Base-by-base conservation (phyloP, 1,284 basidiomycete genomes). In the Trichosporon coremiiforme region DNA sequence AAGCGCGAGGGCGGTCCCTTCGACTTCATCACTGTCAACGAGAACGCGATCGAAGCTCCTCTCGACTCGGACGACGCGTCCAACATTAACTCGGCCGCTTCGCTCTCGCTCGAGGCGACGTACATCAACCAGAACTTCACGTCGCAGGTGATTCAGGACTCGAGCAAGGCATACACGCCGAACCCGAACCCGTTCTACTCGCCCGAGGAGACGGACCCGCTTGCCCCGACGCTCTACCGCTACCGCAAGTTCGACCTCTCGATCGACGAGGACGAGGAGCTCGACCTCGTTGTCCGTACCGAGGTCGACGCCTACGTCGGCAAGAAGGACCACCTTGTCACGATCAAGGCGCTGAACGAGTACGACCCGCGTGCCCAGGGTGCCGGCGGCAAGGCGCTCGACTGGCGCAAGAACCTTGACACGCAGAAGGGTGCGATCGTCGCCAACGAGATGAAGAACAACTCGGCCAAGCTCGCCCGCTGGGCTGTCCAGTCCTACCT, bases 361-460 rank as follows among this genome's bases (percentile, higher is more conserved):
- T 99, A 97, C 82, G 96, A 98, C 82, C 88, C 94, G 20, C 89
- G 93, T 68, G 88, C 94, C 1, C 89, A 90, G 75, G 96, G 96
- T 41, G 75, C 78, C 53, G 70, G 75, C 22, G 80, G 76, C 57
- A 82, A 83, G 70, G 94, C 96, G 17, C 93, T 94, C 25, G 97
- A 99, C 84, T 99, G 97, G 97, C 90, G 95, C 65, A 88, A 91
- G 65, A 97, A 97, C 84, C 87, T 99, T 66, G 97, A 99, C 84
- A 90, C 92, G 9, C 95, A 98, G 84, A 90, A 95, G 71, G 97
- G 97, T 78, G 97, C 97, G 2, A 96, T 99, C 60, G 94, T 99
- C 70, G 95, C 97, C 64, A 97, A 94, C 55, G 97, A 99, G 87
- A 98, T 99, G 97, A 99, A 99, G 87, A 99, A 99, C 86, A 99